A percentile compares a stretch with the other conserved stretches of the same genome.
phyloP scores from a whole-genome alignment of 345 rosid genomes.

The Bruguiera sexangula region DNA sequence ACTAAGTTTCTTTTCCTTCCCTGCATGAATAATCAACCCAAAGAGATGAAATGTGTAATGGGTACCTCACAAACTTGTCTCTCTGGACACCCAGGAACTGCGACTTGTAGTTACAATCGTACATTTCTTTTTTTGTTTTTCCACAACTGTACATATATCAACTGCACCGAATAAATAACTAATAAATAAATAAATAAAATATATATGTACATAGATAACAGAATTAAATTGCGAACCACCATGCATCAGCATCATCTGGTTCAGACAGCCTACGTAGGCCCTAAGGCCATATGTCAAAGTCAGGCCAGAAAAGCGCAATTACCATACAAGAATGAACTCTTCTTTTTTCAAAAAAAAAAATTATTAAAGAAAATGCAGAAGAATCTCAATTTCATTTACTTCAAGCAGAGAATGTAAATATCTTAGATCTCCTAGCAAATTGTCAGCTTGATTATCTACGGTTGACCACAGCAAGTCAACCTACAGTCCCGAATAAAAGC shows the following conservation, averaged over 20 bases:
- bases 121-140: conserved; percentile 49
- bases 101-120: conserved; percentile 61
- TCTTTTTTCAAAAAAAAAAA: not conserved
- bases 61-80: conserved; percentile 88
- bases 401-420: not conserved
- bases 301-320: not conserved
- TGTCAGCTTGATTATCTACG: not conserved
- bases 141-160: conserved; percentile 32
- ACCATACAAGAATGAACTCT: no score
- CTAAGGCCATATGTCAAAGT: not conserved
- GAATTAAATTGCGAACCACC: not conserved
- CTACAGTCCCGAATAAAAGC: no score
- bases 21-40: not conserved
- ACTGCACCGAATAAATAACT: conserved; percentile 33
- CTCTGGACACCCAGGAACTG: conserved; percentile 63
- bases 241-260: no score
- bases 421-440: conserved; percentile 6
- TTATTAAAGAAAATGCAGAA: not conserved
- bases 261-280: no score
- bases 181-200: not conserved
- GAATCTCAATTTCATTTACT: not conserved
- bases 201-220: not conserved
- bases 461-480: conserved; percentile 1
- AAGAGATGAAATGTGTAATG: conserved; percentile 1
- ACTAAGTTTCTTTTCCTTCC: not conserved